Evolutionary conservation across 176 grass and related monocot genomes (phyloP).

Genomic region (Lolium perenne): DNA sequence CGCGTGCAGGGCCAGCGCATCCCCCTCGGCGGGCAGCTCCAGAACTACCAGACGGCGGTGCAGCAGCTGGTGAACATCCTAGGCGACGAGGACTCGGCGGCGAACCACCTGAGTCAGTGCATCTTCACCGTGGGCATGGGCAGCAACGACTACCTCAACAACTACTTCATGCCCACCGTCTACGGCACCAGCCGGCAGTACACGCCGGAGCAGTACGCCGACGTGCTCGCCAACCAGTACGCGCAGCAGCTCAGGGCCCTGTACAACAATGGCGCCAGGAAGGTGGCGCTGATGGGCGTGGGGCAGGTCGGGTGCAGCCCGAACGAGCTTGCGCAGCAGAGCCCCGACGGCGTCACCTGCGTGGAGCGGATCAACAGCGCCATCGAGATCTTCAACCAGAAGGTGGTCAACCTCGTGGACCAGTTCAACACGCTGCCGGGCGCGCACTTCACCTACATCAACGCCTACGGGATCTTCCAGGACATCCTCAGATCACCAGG

Average conservation of each 20-base stretch:
- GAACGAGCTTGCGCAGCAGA: constrained; percentile 83
- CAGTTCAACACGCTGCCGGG: constrained; percentile 72
- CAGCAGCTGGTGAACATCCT: constrained; percentile 70
- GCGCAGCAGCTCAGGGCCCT: constrained; percentile 67
- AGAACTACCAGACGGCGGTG: constrained; percentile 81
- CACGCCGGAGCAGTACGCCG: constrained; percentile 80
- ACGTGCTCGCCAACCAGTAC: constrained; percentile 68
- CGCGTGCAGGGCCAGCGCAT: constrained; percentile 62
- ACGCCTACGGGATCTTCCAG: constrained; percentile 73
- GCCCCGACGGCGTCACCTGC: constrained; percentile 70
- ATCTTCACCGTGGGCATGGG: constrained; percentile 91
- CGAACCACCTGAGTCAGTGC: constrained; percentile 85
- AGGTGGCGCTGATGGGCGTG: constrained; percentile 86
- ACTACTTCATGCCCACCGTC: constrained; percentile 92
- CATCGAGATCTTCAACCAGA: constrained; percentile 82
- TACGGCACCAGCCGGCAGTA: constrained; percentile 68
- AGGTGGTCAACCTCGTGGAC: constrained; percentile 60
- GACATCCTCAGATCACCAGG: constrained; percentile 59
- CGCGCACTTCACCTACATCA: constrained; percentile 89
- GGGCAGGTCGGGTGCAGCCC: constrained; percentile 88
- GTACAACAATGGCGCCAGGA: constrained; percentile 80
- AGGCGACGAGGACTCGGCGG: constrained; percentile 69
- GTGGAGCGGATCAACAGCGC: constrained; percentile 64
- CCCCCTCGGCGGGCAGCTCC: constrained; percentile 63
- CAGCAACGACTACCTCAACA: constrained; percentile 98